Evolutionary conservation across 23 red algal genomes (phyloP).

Genomic region (Chondrus crispus): DNA sequence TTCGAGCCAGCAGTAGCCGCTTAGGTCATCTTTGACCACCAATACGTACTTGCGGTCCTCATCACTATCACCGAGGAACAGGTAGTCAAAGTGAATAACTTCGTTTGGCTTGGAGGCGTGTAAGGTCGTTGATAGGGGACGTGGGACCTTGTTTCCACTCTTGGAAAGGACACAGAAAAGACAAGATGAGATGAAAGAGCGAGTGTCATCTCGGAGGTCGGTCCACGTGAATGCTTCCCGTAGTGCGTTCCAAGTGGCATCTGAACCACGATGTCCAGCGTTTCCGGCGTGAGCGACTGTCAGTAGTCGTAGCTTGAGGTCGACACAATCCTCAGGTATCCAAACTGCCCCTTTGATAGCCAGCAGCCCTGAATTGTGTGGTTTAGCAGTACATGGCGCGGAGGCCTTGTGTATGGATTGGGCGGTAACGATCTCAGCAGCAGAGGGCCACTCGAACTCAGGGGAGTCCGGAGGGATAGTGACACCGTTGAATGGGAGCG

Average conservation of each 20-base stretch:
- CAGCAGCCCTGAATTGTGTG: neutral
- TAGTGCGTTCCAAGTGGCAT: neutral
- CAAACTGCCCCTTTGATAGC: neutral
- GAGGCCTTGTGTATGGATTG: neutral
- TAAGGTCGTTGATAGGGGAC: neutral
- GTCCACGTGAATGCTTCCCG: neutral
- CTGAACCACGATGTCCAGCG: neutral
- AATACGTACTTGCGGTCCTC: neutral
- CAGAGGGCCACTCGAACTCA: conserved; percentile 19
- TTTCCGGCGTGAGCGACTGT: neutral
- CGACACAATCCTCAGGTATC: conserved; percentile 7
- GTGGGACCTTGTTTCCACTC: neutral
- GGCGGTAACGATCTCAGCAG: neutral
- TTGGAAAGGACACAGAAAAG: neutral
- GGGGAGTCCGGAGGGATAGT: neutral
- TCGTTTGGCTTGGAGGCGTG: conserved; percentile 18
- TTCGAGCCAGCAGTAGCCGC: neutral
- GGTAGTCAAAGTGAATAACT: conserved; percentile 24
- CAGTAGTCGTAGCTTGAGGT: neutral
- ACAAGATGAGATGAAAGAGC: conserved; percentile 17
- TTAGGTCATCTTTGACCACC: conserved; percentile 8
- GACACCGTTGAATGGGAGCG: neutral
- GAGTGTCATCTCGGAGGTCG: neutral
- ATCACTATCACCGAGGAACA: neutral
- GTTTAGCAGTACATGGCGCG: neutral